A percentile compares a stretch with the other conserved stretches of the same genome.
Evolutionary conservation across 108 stramenopile species (phyloP).

Genomic region (Cyclotella distinguenda): DNA sequence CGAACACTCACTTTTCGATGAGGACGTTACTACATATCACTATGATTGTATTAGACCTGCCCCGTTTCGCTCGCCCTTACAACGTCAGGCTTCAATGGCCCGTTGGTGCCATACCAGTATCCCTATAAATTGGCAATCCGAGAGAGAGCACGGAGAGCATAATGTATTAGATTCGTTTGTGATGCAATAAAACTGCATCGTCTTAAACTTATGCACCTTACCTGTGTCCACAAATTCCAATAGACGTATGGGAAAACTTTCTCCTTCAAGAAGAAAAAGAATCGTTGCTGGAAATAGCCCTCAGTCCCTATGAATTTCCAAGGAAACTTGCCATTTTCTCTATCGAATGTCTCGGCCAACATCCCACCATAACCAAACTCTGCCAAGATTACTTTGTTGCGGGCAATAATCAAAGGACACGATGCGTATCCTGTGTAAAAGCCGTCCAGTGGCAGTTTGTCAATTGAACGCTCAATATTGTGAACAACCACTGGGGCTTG

Average conservation of each 20-base stretch:
- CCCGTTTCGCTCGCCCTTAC: background rate
- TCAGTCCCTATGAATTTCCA: conserved; percentile 19
- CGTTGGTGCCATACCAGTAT: conserved; percentile 26
- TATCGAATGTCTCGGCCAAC: conserved; percentile 41
- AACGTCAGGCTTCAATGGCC: conserved; percentile 22
- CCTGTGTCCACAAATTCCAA: conserved; percentile 24
- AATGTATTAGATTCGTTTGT: background rate
- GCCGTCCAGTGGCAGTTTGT: conserved; percentile 21
- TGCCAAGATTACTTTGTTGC: conserved; percentile 31
- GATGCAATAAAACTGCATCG: too few species aligned
- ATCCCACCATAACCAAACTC: conserved; percentile 46
- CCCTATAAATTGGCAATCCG: conserved; percentile 3
- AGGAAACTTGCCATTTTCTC: conserved; percentile 18
- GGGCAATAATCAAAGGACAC: conserved; percentile 38
- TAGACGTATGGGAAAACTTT: conserved; percentile 21
- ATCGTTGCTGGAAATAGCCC: conserved; percentile 12
- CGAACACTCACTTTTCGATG: too few species aligned
- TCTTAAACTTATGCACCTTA: background rate
- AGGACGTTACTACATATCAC: too few species aligned
- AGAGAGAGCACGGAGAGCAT: background rate
- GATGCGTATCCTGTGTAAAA: conserved; percentile 44
- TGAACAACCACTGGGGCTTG: conserved; percentile 46
- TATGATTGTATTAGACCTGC: too few species aligned
- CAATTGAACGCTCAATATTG: conserved; percentile 33
- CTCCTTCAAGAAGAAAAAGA: conserved; percentile 33